Percentiles rank a stretch among this genome's conserved stretches.
phyloP scores from a whole-genome alignment of 2,329 filamentous ascomycete species.

The Fusarium anguioides region DNA sequence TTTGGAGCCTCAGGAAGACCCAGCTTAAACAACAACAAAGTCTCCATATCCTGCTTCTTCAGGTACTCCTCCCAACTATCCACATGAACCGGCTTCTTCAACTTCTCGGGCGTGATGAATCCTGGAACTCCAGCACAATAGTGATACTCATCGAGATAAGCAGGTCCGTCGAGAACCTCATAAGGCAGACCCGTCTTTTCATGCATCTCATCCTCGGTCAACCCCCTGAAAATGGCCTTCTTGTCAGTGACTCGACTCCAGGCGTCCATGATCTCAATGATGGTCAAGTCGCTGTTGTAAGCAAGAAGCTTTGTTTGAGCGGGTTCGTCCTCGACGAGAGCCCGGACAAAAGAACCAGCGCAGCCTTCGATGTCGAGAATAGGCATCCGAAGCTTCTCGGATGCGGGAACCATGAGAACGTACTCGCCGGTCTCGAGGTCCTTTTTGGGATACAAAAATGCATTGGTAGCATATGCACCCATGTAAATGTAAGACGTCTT shows the following conservation, averaged over 20 bases:
- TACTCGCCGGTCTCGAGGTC: constrained; percentile 47
- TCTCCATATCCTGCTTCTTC: constrained; percentile 22
- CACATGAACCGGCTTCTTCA: constrained; percentile 50
- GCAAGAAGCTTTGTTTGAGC: constrained; percentile 57
- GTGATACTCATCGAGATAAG: constrained; percentile 53
- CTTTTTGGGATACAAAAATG: constrained; percentile 39
- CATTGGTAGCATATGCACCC: constrained; percentile 38
- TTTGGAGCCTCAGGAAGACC: background rate
- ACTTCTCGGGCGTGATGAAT: constrained; percentile 52
- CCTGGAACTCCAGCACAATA: constrained; percentile 55
- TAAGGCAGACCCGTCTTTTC: constrained; percentile 48
- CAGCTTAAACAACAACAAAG: constrained; percentile 2
- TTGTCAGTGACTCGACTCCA: constrained; percentile 54
- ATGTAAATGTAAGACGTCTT: constrained; percentile 52
- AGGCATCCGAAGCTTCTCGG: constrained; percentile 46
- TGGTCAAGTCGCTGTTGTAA: constrained; percentile 54
- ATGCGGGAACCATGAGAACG: constrained; percentile 46
- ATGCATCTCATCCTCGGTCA: constrained; percentile 50
- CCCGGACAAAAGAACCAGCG: constrained; percentile 57
- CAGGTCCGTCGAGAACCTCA: constrained; percentile 53
- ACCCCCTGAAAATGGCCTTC: constrained; percentile 46
- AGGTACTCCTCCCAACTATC: constrained; percentile 49
- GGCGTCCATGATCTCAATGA: constrained; percentile 47
- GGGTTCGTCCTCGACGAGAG: constrained; percentile 55
- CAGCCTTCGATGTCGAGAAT: constrained; percentile 54